A percentile compares a stretch with the other conserved stretches of the same genome.
Evolutionary conservation across 2,329 filamentous ascomycete species (phyloP).

Genomic region (Pleurostoma richardsiae): DNA sequence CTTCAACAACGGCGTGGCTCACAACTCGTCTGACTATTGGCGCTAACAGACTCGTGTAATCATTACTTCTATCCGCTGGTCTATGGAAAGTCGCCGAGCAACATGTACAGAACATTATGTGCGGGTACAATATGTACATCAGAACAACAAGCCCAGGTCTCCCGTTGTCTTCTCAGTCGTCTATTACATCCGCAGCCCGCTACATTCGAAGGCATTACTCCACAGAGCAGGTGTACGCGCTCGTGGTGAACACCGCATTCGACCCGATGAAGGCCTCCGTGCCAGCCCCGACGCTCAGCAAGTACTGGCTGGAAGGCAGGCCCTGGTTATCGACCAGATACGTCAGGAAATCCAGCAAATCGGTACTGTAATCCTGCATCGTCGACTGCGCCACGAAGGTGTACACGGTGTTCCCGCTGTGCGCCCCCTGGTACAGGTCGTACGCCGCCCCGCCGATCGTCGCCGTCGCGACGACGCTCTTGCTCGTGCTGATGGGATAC

Average conservation of each 20-base stretch:
- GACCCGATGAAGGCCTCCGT: slow-evolving; percentile 52
- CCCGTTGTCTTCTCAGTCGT: not conserved
- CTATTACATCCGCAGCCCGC: not conserved
- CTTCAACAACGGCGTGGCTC: not conserved
- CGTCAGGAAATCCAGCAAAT: slow-evolving; percentile 51
- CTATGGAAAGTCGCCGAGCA: not conserved
- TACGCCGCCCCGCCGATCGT: slow-evolving; percentile 49
- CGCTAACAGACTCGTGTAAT: not conserved
- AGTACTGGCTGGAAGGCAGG: slow-evolving; percentile 41
- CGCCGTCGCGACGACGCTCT: slow-evolving; percentile 45
- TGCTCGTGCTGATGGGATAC: slow-evolving; percentile 49
- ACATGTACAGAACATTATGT: not conserved
- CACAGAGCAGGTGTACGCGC: slow-evolving; percentile 10
- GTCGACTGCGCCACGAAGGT: slow-evolving; percentile 40
- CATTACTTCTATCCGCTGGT: too few species aligned
- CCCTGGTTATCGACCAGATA: slow-evolving; percentile 47
- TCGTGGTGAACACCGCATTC: slow-evolving; percentile 19
- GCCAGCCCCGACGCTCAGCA: slow-evolving; percentile 47
- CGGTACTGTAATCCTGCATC: slow-evolving; percentile 48
- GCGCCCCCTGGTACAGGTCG: slow-evolving; percentile 56
- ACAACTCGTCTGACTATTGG: slow-evolving; percentile 7
- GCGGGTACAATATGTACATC: not conserved
- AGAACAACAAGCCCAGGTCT: not conserved
- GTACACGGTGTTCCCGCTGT: slow-evolving; percentile 55
- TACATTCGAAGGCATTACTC: not conserved